These are phyloP conservation scores for Chlamydomonas eustigma DNA, from an alignment of 139 green algal species.

Conservation along the genomic window DNA sequence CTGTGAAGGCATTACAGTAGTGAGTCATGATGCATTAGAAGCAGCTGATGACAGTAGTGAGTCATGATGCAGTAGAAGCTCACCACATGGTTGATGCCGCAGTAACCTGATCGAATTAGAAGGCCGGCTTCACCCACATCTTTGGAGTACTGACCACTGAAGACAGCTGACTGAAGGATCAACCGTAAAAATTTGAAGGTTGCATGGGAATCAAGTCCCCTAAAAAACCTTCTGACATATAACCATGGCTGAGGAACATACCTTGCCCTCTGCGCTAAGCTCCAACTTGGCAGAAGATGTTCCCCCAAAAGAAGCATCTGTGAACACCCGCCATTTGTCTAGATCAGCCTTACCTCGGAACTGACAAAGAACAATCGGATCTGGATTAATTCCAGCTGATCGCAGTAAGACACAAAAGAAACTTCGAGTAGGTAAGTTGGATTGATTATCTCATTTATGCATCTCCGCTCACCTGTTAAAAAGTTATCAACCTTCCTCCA, in stretches of 20 bases:
- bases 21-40: neutral
- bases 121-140: constrained; percentile 6
- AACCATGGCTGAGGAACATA: too few relatives aligned
- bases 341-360: constrained; percentile 22
- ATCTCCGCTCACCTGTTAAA: constrained; percentile 21
- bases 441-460: too few relatives aligned
- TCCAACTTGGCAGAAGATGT: constrained; percentile 16
- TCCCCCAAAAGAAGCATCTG: constrained; percentile 30
- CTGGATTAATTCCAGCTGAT: constrained; percentile 26
- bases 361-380: constrained; percentile 18
- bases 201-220: too few relatives aligned
- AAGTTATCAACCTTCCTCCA: constrained; percentile 30
- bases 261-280: constrained; percentile 6
- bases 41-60: too few relatives aligned
- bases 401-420: too few relatives aligned
- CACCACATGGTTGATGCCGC: constrained; percentile 37
- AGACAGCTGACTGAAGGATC: constrained; percentile 21
- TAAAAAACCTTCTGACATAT: too few relatives aligned
- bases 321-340: constrained; percentile 25
- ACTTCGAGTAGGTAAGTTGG: neutral
- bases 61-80: neutral
- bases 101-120: constrained; percentile 31
- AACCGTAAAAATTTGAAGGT: too few relatives aligned
- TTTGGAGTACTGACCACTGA: constrained; percentile 26
- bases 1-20: too few relatives aligned